Percentiles rank a stretch among this genome's conserved stretches.
These are phyloP conservation scores for Sporopachydermia cereana DNA, from an alignment of 1,139 yeast genomes.

Conservation along the genomic window DNA sequence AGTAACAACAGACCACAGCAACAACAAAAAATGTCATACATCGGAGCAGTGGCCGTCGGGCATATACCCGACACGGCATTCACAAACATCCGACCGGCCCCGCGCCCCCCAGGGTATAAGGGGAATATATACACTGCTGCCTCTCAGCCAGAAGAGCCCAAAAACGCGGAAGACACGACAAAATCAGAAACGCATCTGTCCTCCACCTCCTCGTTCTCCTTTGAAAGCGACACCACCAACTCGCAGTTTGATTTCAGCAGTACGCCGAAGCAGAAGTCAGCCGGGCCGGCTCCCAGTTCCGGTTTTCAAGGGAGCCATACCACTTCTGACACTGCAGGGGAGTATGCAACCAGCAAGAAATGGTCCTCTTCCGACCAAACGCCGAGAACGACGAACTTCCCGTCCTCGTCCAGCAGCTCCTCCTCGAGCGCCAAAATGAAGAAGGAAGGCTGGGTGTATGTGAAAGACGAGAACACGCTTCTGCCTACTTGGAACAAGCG, in stretches of 20 bases:
- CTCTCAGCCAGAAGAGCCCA: not conserved
- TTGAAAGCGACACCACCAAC: not conserved
- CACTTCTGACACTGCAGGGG: not conserved
- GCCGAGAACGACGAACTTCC: not conserved
- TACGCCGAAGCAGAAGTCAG: not conserved
- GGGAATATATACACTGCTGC: not conserved
- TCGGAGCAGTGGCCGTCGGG: slow-evolving; percentile 3
- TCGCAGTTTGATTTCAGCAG: not conserved
- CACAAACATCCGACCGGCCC: slow-evolving; percentile 3
- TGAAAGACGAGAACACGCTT: slow-evolving; percentile 4
- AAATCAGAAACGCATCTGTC: not conserved
- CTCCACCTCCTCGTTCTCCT: not conserved
- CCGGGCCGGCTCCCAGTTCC: no score
- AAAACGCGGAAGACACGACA: no score
- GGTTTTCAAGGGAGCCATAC: no score
- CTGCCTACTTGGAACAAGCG: not conserved
- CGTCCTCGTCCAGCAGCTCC: not conserved
- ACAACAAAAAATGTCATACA: slow-evolving; percentile 4
- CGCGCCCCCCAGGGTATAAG: slow-evolving; percentile 1
- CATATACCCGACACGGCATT: slow-evolving; percentile 4
- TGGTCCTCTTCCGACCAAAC: not conserved
- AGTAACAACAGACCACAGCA: no score
- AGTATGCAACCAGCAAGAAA: not conserved
- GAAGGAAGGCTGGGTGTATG: slow-evolving; percentile 5
- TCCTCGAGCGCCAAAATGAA: not conserved